phyloP scores from a whole-genome alignment of 176 grass and related monocot genomes.

The sorghum (Sorghum bicolor) region Sorghum_bicolor_NCBIv3 NC_012872.2:66570001-66570500 shows the following conservation, averaged over 20 bases:
- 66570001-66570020: neutral
- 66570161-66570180: neutral
- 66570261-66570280: neutral
- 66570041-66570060: neutral
- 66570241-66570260: neutral
- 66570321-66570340: neutral
- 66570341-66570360: constrained; percentile 36
- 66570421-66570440: neutral
- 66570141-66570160: neutral
- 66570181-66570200: neutral
- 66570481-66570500: neutral
- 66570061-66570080: constrained; percentile 24
- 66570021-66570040: no score
- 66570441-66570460: neutral
- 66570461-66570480: neutral
- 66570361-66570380: neutral
- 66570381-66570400: neutral
- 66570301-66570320: neutral
- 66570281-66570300: neutral
- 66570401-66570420: neutral
- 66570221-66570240: neutral
- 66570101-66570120: neutral
- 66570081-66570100: constrained; percentile 29
- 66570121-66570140: constrained; percentile 28
- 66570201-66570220: neutral